phyloP scores from a whole-genome alignment of 2,329 filamentous ascomycete genomes.

The Cladosporium sp. region DNA sequence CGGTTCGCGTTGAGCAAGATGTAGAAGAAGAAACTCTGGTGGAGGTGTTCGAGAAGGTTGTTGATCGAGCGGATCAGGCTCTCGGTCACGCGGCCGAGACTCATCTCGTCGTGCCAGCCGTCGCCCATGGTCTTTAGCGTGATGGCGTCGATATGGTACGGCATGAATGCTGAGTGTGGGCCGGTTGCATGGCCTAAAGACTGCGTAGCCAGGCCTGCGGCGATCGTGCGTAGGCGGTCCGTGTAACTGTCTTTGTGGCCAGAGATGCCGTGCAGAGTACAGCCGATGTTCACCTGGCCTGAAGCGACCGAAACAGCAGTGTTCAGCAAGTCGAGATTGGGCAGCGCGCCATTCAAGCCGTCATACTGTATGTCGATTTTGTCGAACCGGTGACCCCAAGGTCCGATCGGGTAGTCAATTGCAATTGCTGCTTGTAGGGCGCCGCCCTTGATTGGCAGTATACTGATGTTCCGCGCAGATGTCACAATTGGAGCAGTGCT shows the following conservation, averaged over 20 bases:
- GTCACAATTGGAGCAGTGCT: conserved; percentile 73
- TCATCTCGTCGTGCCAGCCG: conserved; percentile 98
- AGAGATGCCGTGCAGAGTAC: conserved; percentile 83
- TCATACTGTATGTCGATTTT: conserved; percentile 91
- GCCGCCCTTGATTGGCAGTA: conserved; percentile 85
- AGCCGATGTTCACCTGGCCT: conserved; percentile 87
- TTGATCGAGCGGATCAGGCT: conserved; percentile 91
- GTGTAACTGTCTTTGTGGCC: conserved; percentile 73
- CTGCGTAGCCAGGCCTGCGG: conserved; percentile 90
- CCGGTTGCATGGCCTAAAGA: conserved; percentile 85
- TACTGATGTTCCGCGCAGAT: conserved; percentile 55
- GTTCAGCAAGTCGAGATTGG: conserved; percentile 94
- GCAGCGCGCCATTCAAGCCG: conserved; percentile 90
- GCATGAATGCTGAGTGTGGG: conserved; percentile 92
- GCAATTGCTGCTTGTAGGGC: conserved; percentile 89
- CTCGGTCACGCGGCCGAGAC: conserved; percentile 84
- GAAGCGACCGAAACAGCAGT: conserved; percentile 84
- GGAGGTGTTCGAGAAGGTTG: conserved; percentile 92
- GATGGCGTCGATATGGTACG: conserved; percentile 95
- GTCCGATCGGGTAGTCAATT: conserved; percentile 76
- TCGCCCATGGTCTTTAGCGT: conserved; percentile 87
- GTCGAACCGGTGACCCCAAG: conserved; percentile 77
- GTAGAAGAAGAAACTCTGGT: conserved; percentile 99
- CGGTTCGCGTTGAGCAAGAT: conserved; percentile 85
- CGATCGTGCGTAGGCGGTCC: conserved; percentile 82